Percentiles rank a stretch among this genome's conserved stretches.
Conservation (phyloP, 2,329 filamentous ascomycete species). For the Aspergillus sp. region DNA sequence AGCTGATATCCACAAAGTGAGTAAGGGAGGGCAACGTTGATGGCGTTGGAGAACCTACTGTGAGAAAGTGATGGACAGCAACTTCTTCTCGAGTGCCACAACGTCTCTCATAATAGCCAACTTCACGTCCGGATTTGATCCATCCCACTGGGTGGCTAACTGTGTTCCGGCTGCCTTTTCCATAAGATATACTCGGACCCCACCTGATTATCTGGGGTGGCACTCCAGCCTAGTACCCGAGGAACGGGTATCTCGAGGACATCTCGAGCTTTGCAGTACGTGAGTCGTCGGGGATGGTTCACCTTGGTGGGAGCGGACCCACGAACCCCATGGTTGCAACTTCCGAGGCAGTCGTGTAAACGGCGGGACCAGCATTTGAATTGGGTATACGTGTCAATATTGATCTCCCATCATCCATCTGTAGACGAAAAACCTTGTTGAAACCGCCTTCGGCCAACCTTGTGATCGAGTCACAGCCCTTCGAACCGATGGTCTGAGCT, state of each 20-base stretch:
- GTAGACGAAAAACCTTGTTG: slow-evolving; percentile 33
- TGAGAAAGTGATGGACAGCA: slow-evolving; percentile 35
- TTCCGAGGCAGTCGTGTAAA: slow-evolving; percentile 22
- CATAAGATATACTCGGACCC: slow-evolving; percentile 31
- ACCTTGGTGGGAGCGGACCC: slow-evolving; percentile 3
- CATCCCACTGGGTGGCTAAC: slow-evolving; percentile 26
- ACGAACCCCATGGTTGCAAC: slow-evolving; percentile 29
- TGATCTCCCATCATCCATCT: slow-evolving; percentile 20
- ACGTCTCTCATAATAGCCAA: slow-evolving; percentile 28
- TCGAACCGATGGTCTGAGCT: slow-evolving; percentile 25
- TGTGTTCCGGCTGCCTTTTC: slow-evolving; percentile 28
- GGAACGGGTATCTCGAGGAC: slow-evolving; percentile 17
- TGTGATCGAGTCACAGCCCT: slow-evolving; percentile 33
- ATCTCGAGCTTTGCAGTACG: slow-evolving; percentile 14
- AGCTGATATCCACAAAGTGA: slow-evolving; percentile 17
- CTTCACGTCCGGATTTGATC: slow-evolving; percentile 22
- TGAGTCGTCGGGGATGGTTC: slow-evolving; percentile 4
- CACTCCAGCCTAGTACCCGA: slow-evolving; percentile 21
- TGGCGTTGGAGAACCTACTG: slow-evolving; percentile 21
- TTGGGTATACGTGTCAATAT: slow-evolving; percentile 23
- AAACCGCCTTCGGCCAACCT: slow-evolving; percentile 40
- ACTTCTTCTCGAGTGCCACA: slow-evolving; percentile 37
- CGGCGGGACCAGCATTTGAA: slow-evolving; percentile 20
- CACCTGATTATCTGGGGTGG: slow-evolving; percentile 19
- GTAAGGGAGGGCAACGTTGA: neutral